phyloP scores from a whole-genome alignment of 257 asterid genomes.

The Solanum pimpinellifolium region DNA sequence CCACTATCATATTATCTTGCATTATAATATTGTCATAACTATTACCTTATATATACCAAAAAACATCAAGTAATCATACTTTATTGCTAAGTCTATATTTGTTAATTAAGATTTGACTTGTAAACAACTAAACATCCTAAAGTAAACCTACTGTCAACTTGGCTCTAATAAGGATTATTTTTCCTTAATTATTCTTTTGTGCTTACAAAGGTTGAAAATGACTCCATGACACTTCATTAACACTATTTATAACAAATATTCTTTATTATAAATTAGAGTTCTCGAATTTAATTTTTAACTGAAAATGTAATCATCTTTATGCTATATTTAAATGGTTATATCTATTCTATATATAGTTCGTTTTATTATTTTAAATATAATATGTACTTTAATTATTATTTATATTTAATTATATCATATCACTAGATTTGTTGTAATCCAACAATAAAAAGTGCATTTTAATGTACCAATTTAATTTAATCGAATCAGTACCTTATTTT shows the following conservation, averaged over 20 bases:
- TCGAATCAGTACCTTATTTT: neutral
- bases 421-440: fast-evolving
- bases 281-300: no score
- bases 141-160: neutral
- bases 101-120: neutral
- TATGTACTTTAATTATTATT: no score
- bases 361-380: no score
- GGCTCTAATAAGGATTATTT: neutral
- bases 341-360: no score
- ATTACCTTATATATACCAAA: neutral
- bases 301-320: fast-evolving
- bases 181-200: neutral
- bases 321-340: no score
- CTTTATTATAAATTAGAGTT: neutral
- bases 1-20: neutral
- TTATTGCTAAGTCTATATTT: neutral
- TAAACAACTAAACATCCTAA: neutral
- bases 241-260: neutral
- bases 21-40: neutral
- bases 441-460: no score
- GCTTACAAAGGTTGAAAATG: neutral
- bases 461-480: no score
- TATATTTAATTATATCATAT: neutral
- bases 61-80: neutral
- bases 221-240: neutral